Evolutionary conservation across 1,139 yeast species (phyloP).

Genomic region (Suzukiozyma palmioleophila): DNA sequence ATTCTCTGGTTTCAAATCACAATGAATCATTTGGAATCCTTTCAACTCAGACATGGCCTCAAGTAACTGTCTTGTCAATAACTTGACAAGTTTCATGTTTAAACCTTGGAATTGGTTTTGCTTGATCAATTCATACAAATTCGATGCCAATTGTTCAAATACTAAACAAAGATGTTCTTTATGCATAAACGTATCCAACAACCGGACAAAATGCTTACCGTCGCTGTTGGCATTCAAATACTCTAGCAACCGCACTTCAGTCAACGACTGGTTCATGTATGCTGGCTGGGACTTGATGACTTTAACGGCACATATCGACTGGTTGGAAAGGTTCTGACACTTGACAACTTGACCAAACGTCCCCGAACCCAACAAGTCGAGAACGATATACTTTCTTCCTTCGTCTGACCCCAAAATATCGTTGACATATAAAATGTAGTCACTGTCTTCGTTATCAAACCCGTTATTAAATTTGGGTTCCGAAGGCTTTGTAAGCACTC

Average conservation of each 20-base stretch:
- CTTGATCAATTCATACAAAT: conserved; percentile 83
- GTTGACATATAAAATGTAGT: conserved; percentile 89
- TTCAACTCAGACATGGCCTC: conserved; percentile 79
- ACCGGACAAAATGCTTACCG: conserved; percentile 68
- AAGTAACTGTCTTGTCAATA: conserved; percentile 73
- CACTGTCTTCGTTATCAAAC: conserved; percentile 81
- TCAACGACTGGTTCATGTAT: conserved; percentile 83
- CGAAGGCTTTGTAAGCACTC: conserved; percentile 90
- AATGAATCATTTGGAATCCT: conserved; percentile 82
- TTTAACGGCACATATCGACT: conserved; percentile 89
- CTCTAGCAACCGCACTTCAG: conserved; percentile 86
- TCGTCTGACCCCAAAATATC: conserved; percentile 89
- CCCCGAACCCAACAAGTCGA: conserved; percentile 92
- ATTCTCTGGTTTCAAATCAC: conserved; percentile 96
- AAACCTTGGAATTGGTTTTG: conserved; percentile 94
- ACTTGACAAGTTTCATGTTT: conserved; percentile 72
- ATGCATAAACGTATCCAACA: conserved; percentile 88
- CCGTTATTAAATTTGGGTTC: conserved; percentile 83
- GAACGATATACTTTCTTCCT: conserved; percentile 79
- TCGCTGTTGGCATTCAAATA: conserved; percentile 71
- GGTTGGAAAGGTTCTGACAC: conserved; percentile 86
- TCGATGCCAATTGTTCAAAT: conserved; percentile 83
- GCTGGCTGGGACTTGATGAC: conserved; percentile 93
- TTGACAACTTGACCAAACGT: conserved; percentile 98
- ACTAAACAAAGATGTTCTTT: conserved; percentile 90